A percentile compares a stretch with the other conserved stretches of the same genome.
Evolutionary conservation across 345 rosid species (phyloP).

Genomic region (Gossypium turneri): DNA sequence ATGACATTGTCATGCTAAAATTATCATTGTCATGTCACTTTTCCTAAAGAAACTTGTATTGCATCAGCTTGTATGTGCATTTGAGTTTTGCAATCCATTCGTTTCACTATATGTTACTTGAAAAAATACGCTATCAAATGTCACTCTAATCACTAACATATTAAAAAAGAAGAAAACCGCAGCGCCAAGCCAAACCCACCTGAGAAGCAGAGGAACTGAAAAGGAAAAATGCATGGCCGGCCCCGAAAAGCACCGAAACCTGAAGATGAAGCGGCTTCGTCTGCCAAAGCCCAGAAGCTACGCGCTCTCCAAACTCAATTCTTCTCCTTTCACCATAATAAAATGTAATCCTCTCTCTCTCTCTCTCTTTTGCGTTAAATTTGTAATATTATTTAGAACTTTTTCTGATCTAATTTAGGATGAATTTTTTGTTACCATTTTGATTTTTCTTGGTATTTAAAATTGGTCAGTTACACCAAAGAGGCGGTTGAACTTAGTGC

Average conservation of each 20-base stretch:
- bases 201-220: neutral
- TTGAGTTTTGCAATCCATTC: too few species aligned
- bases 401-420: neutral
- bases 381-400: neutral
- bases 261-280: conserved; percentile 60
- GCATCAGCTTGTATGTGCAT: too few species aligned
- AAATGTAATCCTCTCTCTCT: conserved; percentile 42
- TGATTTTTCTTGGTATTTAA: neutral
- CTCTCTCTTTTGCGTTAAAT: neutral
- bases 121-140: too few species aligned
- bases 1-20: too few species aligned
- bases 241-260: conserved; percentile 62
- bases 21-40: too few species aligned
- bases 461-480: conserved; percentile 55
- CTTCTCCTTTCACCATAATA: conserved; percentile 54
- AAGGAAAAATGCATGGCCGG: conserved; percentile 69
- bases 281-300: conserved; percentile 70
- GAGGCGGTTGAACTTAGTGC: conserved; percentile 78
- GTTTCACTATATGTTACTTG: too few species aligned
- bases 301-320: conserved; percentile 63
- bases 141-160: too few species aligned
- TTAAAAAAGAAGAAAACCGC: neutral
- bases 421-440: neutral
- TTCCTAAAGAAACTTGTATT: too few species aligned
- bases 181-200: neutral